A percentile compares a stretch with the other conserved stretches of the same genome.
These are phyloP conservation scores for Lactifluus rugatus DNA, from an alignment of 768 basidiomycete species.

Conservation along the genomic window DNA sequence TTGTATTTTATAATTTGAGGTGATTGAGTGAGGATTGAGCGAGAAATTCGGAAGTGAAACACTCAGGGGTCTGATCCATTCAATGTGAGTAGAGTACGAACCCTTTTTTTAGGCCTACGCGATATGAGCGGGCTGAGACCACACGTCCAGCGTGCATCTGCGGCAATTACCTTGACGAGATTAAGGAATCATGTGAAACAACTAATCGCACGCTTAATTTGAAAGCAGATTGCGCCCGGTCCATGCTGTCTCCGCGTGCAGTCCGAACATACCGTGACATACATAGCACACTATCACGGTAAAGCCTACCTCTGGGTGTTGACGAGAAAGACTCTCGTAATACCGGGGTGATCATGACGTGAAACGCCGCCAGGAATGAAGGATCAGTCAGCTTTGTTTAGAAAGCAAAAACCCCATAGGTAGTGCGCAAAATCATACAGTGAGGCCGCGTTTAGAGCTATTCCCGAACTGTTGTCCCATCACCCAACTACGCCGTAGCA, in stretches of 20 bases:
- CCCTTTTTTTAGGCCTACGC: neutral
- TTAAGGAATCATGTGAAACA: neutral
- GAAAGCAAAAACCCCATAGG: too few species aligned
- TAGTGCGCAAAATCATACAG: neutral
- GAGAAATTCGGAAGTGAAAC: too few species aligned
- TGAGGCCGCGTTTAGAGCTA: neutral
- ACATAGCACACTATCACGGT: too few species aligned
- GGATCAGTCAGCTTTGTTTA: neutral
- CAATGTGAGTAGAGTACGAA: too few species aligned
- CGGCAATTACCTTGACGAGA: neutral
- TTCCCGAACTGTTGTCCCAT: neutral
- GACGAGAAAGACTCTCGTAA: neutral
- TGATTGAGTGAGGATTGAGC: too few species aligned
- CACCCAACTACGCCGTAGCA: neutral
- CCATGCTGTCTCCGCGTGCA: slow-evolving; percentile 8
- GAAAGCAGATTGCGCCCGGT: neutral
- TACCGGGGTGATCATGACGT: neutral
- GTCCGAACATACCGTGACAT: slow-evolving; percentile 5
- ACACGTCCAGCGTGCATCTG: neutral
- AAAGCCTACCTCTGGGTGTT: neutral
- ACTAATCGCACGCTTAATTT: neutral
- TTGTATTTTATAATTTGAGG: too few species aligned
- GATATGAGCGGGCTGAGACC: neutral
- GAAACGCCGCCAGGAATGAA: neutral
- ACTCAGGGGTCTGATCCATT: too few species aligned